Conservation (phyloP, 495 filamentous ascomycete species). For the Cryomyces minteri region DNA sequence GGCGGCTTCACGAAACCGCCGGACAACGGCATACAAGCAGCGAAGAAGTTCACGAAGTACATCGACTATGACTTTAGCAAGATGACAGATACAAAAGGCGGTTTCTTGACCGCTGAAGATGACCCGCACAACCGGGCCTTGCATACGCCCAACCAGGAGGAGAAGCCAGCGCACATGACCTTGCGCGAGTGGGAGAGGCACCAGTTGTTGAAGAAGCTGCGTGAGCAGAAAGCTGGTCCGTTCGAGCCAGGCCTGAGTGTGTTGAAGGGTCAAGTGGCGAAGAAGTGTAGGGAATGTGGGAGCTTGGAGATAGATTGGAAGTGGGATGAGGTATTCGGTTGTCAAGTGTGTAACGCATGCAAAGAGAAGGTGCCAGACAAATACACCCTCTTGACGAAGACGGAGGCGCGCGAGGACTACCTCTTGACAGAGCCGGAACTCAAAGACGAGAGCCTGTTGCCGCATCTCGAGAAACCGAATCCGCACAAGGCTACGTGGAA, state of each 20-base stretch:
- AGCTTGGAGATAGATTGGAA: conserved; percentile 82
- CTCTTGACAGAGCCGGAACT: conserved; percentile 85
- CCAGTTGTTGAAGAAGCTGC: conserved; percentile 47
- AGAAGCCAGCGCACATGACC: conserved; percentile 78
- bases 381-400: conserved; percentile 89
- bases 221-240: conserved; percentile 56
- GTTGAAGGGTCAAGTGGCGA: conserved; percentile 42
- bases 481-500: conserved; percentile 93
- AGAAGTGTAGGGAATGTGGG: conserved; percentile 66
- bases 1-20: conserved; percentile 17
- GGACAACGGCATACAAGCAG: conserved; percentile 42
- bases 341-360: conserved; percentile 52
- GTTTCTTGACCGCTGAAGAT: conserved; percentile 72
- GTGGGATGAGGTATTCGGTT: conserved; percentile 67
- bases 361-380: conserved; percentile 83
- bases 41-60: conserved; percentile 72
- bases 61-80: conserved; percentile 95
- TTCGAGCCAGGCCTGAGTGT: conserved; percentile 75
- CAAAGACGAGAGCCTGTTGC: conserved; percentile 66
- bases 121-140: conserved; percentile 76
- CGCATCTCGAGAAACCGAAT: conserved; percentile 76
- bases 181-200: conserved; percentile 81
- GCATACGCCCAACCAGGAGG: conserved; percentile 34
- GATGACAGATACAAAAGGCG: conserved; percentile 96
- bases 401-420: conserved; percentile 89